These are phyloP conservation scores for Peniophora sp. DNA, from an alignment of 1,284 basidiomycete species.

Conservation along the genomic window DNA sequence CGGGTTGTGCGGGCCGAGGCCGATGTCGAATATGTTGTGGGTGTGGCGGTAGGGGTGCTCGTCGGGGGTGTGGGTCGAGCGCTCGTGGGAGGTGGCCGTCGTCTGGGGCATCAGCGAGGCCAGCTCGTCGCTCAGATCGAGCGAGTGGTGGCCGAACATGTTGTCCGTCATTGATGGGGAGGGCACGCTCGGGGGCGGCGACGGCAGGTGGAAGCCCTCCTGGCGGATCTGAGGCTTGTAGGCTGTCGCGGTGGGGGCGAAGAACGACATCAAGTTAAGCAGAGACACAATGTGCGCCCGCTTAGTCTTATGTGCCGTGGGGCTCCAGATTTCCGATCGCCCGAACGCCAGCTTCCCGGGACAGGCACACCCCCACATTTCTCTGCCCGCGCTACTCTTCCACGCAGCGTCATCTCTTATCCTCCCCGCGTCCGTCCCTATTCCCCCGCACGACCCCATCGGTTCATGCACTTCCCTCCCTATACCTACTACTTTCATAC, in stretches of 20 bases:
- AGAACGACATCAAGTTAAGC: conserved; percentile 11
- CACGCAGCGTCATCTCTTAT: too few species aligned
- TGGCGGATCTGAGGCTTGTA: conserved; percentile 39
- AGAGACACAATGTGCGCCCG: too few species aligned
- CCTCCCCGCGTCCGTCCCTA: too few species aligned
- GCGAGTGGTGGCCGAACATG: conserved; percentile 33
- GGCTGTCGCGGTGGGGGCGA: conserved; percentile 20
- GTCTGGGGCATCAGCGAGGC: conserved; percentile 43
- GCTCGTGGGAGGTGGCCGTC: conserved; percentile 29
- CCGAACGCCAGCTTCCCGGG: too few species aligned
- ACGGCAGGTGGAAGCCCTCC: conserved; percentile 59
- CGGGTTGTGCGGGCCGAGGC: conserved; percentile 23
- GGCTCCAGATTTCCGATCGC: too few species aligned
- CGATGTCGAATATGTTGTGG: conserved; percentile 71
- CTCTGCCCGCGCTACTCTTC: too few species aligned
- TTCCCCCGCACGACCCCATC: too few species aligned
- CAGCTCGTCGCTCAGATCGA: conserved; percentile 61
- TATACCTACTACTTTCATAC: too few species aligned
- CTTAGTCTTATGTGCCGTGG: too few species aligned
- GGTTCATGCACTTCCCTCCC: too few species aligned
- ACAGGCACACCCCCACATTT: too few species aligned
- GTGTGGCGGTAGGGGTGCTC: conserved; percentile 13
- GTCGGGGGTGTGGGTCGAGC: conserved; percentile 27
- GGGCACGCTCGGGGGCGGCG: conserved; percentile 32
- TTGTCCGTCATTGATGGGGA: conserved; percentile 19